Conservation (phyloP, 2,329 filamentous ascomycete species). For the Emergomyces pasteurianus region DNA sequence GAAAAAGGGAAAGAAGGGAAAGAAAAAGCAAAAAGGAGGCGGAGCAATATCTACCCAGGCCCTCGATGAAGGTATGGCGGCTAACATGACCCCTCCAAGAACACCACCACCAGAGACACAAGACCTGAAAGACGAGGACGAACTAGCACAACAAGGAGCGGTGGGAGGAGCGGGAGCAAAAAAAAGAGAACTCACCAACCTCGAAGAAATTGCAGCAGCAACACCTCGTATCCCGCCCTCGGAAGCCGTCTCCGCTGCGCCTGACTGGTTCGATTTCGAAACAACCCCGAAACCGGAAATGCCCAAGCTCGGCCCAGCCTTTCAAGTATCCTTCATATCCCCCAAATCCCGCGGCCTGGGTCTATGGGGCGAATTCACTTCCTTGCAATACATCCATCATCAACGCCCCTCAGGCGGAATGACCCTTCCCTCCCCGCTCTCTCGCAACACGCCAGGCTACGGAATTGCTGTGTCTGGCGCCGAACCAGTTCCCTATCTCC, state of each 20-base stretch:
- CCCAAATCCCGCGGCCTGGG: slow-evolving; percentile 21
- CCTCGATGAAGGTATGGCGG: slow-evolving; percentile 14
- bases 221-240: not conserved
- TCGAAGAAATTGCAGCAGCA: slow-evolving; percentile 6
- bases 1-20: slow-evolving; percentile 21
- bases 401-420: slow-evolving; percentile 6
- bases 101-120: slow-evolving; percentile 22
- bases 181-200: slow-evolving; percentile 7
- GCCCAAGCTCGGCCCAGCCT: slow-evolving; percentile 10
- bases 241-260: slow-evolving; percentile 1
- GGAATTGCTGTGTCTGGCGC: slow-evolving; percentile 5
- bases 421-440: slow-evolving; percentile 5
- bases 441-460: slow-evolving; percentile 5
- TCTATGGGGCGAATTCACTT: slow-evolving; percentile 29
- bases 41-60: slow-evolving; percentile 1
- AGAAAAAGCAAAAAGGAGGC: slow-evolving; percentile 18
- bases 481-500: slow-evolving; percentile 23
- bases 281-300: slow-evolving; percentile 4
- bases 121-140: slow-evolving; percentile 11
- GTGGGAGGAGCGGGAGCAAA: not conserved
- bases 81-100: slow-evolving; percentile 26
- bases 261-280: slow-evolving; percentile 8
- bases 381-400: slow-evolving; percentile 24
- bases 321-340: slow-evolving; percentile 19
- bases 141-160: slow-evolving; percentile 3